These are phyloP conservation scores for Pseudocercospora eumusae DNA, from an alignment of 2,329 filamentous ascomycete genomes.

Conservation along the genomic window DNA sequence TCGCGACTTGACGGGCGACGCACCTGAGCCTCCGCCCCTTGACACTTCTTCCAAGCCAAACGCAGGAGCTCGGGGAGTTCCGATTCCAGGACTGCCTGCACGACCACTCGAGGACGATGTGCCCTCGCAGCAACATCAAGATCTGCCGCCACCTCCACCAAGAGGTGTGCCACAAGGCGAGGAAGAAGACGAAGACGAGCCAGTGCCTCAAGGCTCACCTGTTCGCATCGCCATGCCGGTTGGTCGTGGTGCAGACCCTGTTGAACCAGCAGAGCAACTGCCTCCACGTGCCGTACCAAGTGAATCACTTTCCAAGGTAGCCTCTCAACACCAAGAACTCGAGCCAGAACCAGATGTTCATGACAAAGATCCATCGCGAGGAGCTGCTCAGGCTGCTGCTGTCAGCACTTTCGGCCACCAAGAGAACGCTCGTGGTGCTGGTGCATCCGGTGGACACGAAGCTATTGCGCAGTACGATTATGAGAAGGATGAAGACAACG, in stretches of 20 bases:
- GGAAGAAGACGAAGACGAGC: conserved; percentile 42
- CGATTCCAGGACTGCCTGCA: conserved; percentile 74
- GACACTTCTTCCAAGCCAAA: conserved; percentile 69
- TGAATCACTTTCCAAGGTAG: conserved; percentile 61
- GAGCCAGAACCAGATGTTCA: conserved; percentile 64
- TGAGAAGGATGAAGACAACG: conserved; percentile 96
- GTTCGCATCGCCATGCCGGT: conserved; percentile 86
- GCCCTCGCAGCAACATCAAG: conserved; percentile 57
- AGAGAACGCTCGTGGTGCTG: conserved; percentile 41
- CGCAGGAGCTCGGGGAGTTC: conserved; percentile 63
- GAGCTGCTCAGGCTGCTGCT: conserved; percentile 51
- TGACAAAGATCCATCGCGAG: conserved; percentile 58
- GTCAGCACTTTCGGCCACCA: conserved; percentile 49
- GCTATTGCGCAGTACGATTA: conserved; percentile 92
- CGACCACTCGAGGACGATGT: conserved; percentile 55
- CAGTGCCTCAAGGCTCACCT: conserved; percentile 64
- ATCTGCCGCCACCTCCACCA: conserved; percentile 48
- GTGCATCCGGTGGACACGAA: conserved; percentile 59
- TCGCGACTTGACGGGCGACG: conserved; percentile 43
- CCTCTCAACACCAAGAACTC: conserved; percentile 66
- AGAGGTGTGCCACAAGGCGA: conserved; percentile 40
- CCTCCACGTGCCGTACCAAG: conserved; percentile 61
- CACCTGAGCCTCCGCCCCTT: conserved; percentile 61
- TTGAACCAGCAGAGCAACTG: conserved; percentile 55
- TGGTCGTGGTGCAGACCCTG: conserved; percentile 57